These are phyloP conservation scores for Ustilago trichophora DNA, from an alignment of 1,284 basidiomycete species.

Conservation along the genomic window DNA sequence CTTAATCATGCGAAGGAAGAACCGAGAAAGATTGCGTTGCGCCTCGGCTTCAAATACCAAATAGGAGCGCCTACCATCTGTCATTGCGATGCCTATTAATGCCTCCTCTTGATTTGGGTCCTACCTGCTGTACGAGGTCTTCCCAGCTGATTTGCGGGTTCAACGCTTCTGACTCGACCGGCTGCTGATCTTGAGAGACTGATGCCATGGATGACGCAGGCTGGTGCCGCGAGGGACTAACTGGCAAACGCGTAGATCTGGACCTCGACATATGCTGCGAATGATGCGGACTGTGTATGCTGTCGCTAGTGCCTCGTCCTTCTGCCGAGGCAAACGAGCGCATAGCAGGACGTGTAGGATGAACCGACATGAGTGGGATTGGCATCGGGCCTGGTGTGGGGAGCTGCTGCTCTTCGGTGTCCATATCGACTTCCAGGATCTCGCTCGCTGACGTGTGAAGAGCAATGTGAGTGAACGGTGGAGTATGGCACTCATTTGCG, in stretches of 20 bases:
- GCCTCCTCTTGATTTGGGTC: background rate
- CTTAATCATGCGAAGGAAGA: too few species aligned
- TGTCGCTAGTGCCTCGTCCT: slow-evolving; percentile 28
- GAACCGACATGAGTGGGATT: background rate
- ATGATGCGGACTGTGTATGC: slow-evolving; percentile 31
- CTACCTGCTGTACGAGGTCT: slow-evolving; percentile 20
- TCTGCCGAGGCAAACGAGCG: background rate
- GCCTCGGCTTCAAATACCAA: too few species aligned
- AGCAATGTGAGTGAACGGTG: background rate
- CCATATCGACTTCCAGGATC: slow-evolving; percentile 27
- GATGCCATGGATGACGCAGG: background rate
- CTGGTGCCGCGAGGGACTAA: background rate
- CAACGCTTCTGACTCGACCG: slow-evolving; percentile 3
- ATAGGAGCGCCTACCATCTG: slow-evolving; percentile 13
- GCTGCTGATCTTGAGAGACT: background rate
- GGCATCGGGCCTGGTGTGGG: background rate
- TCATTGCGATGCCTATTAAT: slow-evolving; percentile 7
- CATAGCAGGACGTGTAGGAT: background rate
- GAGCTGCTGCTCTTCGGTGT: slow-evolving; percentile 5
- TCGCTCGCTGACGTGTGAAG: background rate
- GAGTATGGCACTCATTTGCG: background rate
- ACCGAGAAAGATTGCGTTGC: background rate
- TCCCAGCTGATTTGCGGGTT: slow-evolving; percentile 34
- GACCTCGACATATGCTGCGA: background rate
- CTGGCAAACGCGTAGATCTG: background rate